Evolutionary conservation across 768 basidiomycete species (phyloP), one percentile per base, ranked within the genome.

Genomic region (Termitomyces bulborhizus): DNA sequence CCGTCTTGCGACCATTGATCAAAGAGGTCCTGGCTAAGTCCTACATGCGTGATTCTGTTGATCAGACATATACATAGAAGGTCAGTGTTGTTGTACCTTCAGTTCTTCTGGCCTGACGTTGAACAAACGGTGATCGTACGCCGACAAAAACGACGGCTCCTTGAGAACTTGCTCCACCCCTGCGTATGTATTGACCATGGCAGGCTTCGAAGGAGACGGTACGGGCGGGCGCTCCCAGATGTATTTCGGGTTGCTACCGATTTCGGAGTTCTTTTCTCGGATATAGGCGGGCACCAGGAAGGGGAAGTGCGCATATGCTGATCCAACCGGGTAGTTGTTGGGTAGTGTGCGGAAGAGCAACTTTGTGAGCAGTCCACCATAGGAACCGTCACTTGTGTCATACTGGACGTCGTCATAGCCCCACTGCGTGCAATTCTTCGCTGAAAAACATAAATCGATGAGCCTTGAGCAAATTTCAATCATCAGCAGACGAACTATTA

Each of bases 251-350:
- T 50, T 73, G 2, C 67, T 58, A 41, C 70, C 72, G 7, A 71
- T 52, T 9, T 61, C 51, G 55, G 66, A 48, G 13, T 67, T 60
- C 46, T 72, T 63, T 2, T 68, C 58, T 58, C 76, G 65, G 75
- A 84, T 78, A 54, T 59, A 69, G 16, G 64, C 63, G 32, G 90
- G 90, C 4, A 79, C 80, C 63, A 87, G 64, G 77, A 94, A 87
- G 9, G 92, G 90, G 78, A 93, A 93, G 64, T 87, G 84, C 1
- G 82, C 88, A 62, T 90, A 89, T 3, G 77, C 76, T 11, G 84
- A 86, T 15, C 79, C 76, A 24, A 75, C 70, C 11, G 82, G 80
- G 67, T 87, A 93, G 58, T 86, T 75, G 21, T 83, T 70, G 0
- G 90, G 90, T 31, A 93, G 72, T 18, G 81, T 82, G 46, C 80